Conservation (phyloP, 345 rosid genomes). For the Trapa bicornis region DNA sequence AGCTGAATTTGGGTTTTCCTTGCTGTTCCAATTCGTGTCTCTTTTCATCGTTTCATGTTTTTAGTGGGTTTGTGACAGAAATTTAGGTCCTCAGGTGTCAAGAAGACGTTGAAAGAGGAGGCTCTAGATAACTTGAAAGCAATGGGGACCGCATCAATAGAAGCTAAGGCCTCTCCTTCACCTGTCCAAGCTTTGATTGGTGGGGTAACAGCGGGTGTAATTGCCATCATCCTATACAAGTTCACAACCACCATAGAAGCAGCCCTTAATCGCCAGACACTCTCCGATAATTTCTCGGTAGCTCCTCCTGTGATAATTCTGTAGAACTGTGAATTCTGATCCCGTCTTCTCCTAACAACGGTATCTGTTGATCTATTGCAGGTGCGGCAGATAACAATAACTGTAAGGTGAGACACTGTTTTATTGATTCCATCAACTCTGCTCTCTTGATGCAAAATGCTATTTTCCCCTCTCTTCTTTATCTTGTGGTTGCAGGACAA, state of each 20-base stretch:
- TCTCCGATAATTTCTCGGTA: conserved; percentile 69
- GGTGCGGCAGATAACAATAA: conserved; percentile 80
- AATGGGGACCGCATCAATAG: conserved; percentile 41
- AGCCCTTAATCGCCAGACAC: conserved; percentile 59
- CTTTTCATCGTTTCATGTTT: background rate
- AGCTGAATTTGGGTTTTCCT: no score
- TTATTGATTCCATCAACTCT: no score
- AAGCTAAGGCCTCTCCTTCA: conserved; percentile 46
- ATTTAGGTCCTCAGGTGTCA: conserved; percentile 57
- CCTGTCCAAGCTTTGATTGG: conserved; percentile 73
- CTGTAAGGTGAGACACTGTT: conserved; percentile 45
- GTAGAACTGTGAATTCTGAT: background rate
- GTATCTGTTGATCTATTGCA: conserved; percentile 25
- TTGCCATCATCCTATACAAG: conserved; percentile 78
- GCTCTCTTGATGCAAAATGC: no score
- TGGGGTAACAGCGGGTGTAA: conserved; percentile 59
- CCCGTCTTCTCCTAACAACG: conserved; percentile 4
- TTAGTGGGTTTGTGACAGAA: conserved; percentile 20
- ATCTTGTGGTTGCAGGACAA: conserved; percentile 42
- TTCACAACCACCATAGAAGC: conserved; percentile 70
- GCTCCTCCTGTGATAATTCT: conserved; percentile 6
- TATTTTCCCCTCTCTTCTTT: no score
- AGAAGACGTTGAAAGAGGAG: conserved; percentile 66
- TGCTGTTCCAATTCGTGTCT: background rate
- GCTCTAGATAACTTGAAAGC: conserved; percentile 66